Evolutionary conservation across 352 stramenopile species (phyloP).

Genomic region (Globisporangium cylindrosporum): DNA sequence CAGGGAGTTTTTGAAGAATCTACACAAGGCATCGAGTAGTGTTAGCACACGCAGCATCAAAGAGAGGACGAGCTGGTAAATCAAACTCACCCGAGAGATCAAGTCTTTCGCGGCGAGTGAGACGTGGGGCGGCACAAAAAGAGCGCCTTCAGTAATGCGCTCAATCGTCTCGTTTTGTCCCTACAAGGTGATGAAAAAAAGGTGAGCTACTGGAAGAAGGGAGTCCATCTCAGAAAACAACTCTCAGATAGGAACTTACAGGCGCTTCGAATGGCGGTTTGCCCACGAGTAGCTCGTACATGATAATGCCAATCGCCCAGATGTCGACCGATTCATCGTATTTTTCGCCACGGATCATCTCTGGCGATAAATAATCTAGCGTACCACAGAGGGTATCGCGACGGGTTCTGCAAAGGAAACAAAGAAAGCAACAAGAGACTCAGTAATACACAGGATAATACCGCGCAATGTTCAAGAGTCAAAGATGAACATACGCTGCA

Average conservation of each 20-base stretch:
- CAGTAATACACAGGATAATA: not conserved
- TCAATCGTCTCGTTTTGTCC: constrained; percentile 95
- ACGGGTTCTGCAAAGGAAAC: constrained; percentile 46
- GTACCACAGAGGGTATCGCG: constrained; percentile 98
- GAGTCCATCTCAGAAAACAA: not conserved
- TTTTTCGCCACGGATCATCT: constrained; percentile 98
- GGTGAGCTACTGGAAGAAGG: not conserved
- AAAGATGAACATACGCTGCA: constrained; percentile 41
- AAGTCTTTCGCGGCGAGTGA: constrained; percentile 72
- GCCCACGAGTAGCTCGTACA: constrained; percentile 98
- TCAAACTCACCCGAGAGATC: constrained; percentile 47
- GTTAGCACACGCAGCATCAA: not conserved
- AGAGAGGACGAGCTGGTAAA: not conserved
- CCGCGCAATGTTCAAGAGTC: not conserved
- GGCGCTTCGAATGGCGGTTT: constrained; percentile 96
- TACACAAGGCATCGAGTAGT: constrained; percentile 14
- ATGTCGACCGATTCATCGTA: constrained; percentile 99
- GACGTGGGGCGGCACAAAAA: constrained; percentile 65
- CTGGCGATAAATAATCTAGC: constrained; percentile 98
- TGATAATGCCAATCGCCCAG: constrained; percentile 98
- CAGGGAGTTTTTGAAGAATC: constrained; percentile 74
- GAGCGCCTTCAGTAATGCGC: constrained; percentile 88
- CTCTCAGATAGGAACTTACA: constrained; percentile 27
- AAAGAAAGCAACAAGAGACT: not conserved
- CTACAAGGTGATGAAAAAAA: constrained; percentile 28